Conservation (phyloP, 148 eudicot genomes). For the Rhododendron simsii region DNA sequence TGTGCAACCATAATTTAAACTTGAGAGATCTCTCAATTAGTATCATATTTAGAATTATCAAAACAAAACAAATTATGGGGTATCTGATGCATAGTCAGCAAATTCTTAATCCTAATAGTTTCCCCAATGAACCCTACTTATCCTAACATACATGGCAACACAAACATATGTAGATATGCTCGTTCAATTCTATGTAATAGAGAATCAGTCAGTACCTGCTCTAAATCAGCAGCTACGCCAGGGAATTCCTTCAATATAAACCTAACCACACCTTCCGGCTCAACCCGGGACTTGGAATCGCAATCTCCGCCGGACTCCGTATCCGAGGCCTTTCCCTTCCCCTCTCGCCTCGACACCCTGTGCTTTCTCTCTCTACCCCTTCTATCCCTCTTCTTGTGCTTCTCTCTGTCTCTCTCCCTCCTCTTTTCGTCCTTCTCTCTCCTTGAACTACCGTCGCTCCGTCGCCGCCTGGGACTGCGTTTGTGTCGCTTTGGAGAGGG, state of each 20-base stretch:
- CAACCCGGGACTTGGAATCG: conserved; percentile 4
- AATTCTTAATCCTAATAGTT: background rate
- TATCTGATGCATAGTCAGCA: no score
- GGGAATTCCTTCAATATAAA: conserved; percentile 64
- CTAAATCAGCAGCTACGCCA: conserved; percentile 64
- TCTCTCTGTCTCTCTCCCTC: conserved; percentile 25
- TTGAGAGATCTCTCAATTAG: no score
- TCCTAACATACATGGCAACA: background rate
- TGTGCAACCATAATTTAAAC: background rate
- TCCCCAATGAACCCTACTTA: background rate
- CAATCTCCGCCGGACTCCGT: conserved; percentile 37
- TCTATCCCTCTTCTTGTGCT: conserved; percentile 22
- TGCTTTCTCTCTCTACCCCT: conserved; percentile 27
- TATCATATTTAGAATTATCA: no score
- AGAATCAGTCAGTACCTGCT: conserved; percentile 31
- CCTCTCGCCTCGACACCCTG: conserved; percentile 24
- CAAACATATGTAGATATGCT: background rate
- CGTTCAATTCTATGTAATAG: background rate
- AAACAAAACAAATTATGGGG: no score
- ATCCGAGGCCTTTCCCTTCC: conserved; percentile 32
- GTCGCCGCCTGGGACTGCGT: conserved; percentile 22
- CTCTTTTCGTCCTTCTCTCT: conserved; percentile 24
- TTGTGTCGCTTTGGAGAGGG: conserved; percentile 22
- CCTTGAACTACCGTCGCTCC: conserved; percentile 22
- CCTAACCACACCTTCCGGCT: conserved; percentile 42